phyloP scores from a whole-genome alignment of 768 basidiomycete genomes.

The Candolleomyces efflorescens region DNA sequence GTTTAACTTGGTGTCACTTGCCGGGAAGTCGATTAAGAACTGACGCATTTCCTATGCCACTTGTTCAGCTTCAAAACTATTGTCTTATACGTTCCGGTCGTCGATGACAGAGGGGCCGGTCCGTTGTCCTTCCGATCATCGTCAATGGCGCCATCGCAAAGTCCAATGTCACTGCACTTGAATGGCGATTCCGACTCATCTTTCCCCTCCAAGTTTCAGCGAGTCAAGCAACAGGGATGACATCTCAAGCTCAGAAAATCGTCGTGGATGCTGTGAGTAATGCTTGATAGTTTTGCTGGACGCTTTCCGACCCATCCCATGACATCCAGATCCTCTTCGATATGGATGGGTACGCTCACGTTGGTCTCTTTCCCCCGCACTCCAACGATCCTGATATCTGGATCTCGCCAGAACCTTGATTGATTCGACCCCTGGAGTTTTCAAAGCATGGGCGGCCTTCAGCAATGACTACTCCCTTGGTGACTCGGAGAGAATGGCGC shows the following conservation, averaged over 20 bases:
- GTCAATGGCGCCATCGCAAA: too few species aligned
- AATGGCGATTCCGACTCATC: too few species aligned
- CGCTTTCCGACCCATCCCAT: neutral
- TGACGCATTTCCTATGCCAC: too few species aligned
- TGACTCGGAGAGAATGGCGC: slow-evolving; percentile 41
- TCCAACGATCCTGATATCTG: neutral
- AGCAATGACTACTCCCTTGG: slow-evolving; percentile 55
- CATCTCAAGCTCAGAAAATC: slow-evolving; percentile 20
- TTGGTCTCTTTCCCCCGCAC: neutral
- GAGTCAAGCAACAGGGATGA: neutral
- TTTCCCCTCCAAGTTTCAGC: too few species aligned
- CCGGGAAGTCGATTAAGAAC: too few species aligned
- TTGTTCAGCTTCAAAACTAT: too few species aligned
- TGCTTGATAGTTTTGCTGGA: neutral
- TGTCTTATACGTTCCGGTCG: too few species aligned
- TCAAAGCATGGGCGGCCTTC: slow-evolving; percentile 73
- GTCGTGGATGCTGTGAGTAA: slow-evolving; percentile 51
- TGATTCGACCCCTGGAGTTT: slow-evolving; percentile 83
- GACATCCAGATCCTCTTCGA: slow-evolving; percentile 56
- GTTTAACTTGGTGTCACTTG: too few species aligned
- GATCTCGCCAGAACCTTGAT: slow-evolving; percentile 54
- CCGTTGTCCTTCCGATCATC: too few species aligned
- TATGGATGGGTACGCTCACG: slow-evolving; percentile 55
- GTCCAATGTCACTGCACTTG: too few species aligned
- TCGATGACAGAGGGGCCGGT: too few species aligned